Conservation (phyloP, 2,329 filamentous ascomycete species). For the Monosporascus cannonballus region DNA sequence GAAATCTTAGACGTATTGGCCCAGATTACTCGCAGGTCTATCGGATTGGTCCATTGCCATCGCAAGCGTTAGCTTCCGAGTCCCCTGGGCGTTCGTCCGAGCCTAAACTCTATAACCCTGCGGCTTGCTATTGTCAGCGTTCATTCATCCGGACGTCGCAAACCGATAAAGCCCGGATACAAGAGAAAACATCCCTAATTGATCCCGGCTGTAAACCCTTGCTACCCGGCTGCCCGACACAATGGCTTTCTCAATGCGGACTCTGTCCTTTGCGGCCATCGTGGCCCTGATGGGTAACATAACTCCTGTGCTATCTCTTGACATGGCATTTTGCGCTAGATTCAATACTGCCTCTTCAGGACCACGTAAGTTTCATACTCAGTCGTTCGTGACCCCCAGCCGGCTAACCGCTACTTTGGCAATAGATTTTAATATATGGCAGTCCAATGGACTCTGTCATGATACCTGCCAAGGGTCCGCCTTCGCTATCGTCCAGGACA, state of each 20-base stretch:
- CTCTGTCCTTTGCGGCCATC: constrained; percentile 14
- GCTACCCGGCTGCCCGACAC: constrained; percentile 3
- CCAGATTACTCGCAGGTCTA: not conserved
- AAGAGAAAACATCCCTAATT: constrained; percentile 3
- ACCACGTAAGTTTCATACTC: constrained; percentile 32
- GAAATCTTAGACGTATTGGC: not conserved
- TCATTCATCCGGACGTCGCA: not conserved
- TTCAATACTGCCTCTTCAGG: constrained; percentile 37
- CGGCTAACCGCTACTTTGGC: not conserved
- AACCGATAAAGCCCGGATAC: not conserved
- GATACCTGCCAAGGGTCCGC: constrained; percentile 56
- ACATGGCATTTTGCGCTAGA: constrained; percentile 38
- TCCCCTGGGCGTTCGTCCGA: too few species aligned
- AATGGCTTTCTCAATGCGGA: constrained; percentile 17
- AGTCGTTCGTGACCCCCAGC: constrained; percentile 5
- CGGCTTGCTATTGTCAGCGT: not conserved
- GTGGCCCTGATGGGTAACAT: constrained; percentile 14
- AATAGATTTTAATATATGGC: constrained; percentile 49
- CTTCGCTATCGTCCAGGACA: constrained; percentile 60
- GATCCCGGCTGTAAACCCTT: constrained; percentile 3
- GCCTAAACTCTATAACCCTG: too few species aligned
- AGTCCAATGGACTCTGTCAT: constrained; percentile 65
- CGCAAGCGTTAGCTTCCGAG: not conserved
- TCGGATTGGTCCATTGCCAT: not conserved
- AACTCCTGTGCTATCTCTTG: constrained; percentile 22